Base-by-base conservation (phyloP, 768 basidiomycete species). In the Rhodotorula sphaerocarpa region DNA sequence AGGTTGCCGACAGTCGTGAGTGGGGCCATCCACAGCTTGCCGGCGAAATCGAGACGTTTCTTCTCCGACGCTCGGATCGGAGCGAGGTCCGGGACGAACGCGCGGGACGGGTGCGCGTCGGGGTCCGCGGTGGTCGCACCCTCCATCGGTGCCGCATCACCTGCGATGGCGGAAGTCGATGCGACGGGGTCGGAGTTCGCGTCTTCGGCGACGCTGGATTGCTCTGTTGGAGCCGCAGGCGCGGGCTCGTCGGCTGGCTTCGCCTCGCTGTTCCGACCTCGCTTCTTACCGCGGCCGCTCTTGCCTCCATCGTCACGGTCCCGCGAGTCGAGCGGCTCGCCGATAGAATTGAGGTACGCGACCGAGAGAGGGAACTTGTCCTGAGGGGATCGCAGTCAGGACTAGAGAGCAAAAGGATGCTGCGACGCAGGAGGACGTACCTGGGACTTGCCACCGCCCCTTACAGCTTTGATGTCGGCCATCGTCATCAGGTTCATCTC, bases 1-100 rank as follows among this genome's bases (percentile, higher is more conserved):
- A 97, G 75, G 72, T 99, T 97, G 20, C 93, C 93, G 43, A 92
- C 90, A 0, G 93, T 97, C 1, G 93, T 96, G 25, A 97, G 76
- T 4, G 93, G 93, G 5, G 84, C 84, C 10, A 86, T 78, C 73
- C 86, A 97, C 1, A 87, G 86, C 75, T 88, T 89, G 4, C 86
- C 88, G 12, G 79, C 76, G 89, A 92, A 97, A 70, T 88, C 76
- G 47, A 97, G 73, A 55, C 88, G 79, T 73, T 83, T 89, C 78
- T 96, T 97, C 77, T 99, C 95, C 18, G 76, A 74, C 47, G 86
- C 84, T 33, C 88, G 80, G 28, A 82, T 67, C 2, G 82, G 83
- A 4, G 67, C 63, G 1, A 85, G 84, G 69, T 93, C 90, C 3
- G 84, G 83, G 1, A 78, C 79, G 69, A 63, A 55, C 36, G 56